Conservation (phyloP, 2,329 filamentous ascomycete species). For the Colletotrichum melonis region DNA sequence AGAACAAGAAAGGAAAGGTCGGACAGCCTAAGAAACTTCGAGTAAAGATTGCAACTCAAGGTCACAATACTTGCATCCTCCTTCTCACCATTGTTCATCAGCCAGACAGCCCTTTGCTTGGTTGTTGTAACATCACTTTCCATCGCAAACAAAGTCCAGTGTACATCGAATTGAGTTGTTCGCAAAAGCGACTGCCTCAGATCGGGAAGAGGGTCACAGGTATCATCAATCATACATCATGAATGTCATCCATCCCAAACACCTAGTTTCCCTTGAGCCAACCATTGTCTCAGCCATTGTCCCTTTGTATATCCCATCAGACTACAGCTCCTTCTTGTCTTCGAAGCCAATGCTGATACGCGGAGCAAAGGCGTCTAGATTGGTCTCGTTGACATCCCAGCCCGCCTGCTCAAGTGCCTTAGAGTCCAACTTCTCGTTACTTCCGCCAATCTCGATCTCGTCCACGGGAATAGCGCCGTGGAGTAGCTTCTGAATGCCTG, state of each 20-base stretch:
- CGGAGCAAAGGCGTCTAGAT: conserved; percentile 3
- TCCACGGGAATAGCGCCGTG: background rate
- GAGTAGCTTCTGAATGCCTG: background rate
- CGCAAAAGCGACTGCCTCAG: background rate
- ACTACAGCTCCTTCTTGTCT: conserved; percentile 2
- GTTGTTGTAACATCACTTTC: background rate
- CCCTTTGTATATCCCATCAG: no score
- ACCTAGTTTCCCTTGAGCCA: background rate
- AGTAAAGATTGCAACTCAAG: background rate
- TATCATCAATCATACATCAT: conserved; percentile 6
- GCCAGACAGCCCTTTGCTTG: background rate
- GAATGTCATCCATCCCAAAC: background rate
- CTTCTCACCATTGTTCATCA: background rate
- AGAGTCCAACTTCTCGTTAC: background rate
- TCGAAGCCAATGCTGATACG: background rate
- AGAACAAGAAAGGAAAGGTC: background rate
- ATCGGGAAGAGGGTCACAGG: background rate
- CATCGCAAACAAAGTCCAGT: background rate
- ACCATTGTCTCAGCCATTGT: no score
- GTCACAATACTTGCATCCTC: background rate
- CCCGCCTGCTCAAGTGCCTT: background rate
- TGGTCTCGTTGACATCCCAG: background rate
- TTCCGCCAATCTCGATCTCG: background rate
- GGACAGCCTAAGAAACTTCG: no score
- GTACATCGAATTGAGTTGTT: background rate